Evolutionary conservation across 768 basidiomycete genomes (phyloP), one percentile per base, ranked within the genome.

Genomic region (Rhizopogon vesiculosus): DNA sequence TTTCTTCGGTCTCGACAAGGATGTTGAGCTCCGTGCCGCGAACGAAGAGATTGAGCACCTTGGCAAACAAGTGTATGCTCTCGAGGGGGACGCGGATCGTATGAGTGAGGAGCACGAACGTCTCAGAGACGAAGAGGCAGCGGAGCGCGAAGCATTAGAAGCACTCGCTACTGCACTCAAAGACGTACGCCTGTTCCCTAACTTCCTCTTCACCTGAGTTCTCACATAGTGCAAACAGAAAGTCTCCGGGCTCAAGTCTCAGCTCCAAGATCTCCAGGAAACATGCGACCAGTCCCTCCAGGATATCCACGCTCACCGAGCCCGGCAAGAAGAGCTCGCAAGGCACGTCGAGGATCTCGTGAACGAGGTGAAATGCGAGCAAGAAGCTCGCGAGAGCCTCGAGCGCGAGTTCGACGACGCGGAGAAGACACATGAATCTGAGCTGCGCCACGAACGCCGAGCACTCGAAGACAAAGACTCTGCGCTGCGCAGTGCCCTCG

Each of bases 51-150:
- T 96, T 22, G 86, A 93, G 65, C 83, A 80, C 56, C 81, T 96
- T 44, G 83, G 91, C 5, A 86, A 91, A 57, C 83, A 86, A 53
- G 81, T 97, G 8, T 93, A 89, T 69, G 74, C 83, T 43, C 80
- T 96, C 1, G 96, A 98, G 66, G 92, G 95, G 57, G 89, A 93
- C 64, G 82, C 86, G 52, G 92, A 95, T 58, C 77, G 82, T 31
- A 67, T 89, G 49, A 84, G 80, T 64, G 90, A 92, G 61, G 88
- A 92, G 45, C 74, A 76, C 49, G 84, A 87, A 39, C 76, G 81
- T 8, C 59, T 83, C 40, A 79, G 84, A 51, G 87, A 93, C 55
- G 90, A 93, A n/a, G 85, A 86, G 45, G 75, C 70, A 8, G 79
- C 80, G n/a, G 91, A 89, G 63, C 76, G 80, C 25, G 88, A 89